Evolutionary conservation across 1,139 yeast genomes (phyloP), one percentile per base, ranked within the genome.

Genomic region (Kazachstania sp.): DNA sequence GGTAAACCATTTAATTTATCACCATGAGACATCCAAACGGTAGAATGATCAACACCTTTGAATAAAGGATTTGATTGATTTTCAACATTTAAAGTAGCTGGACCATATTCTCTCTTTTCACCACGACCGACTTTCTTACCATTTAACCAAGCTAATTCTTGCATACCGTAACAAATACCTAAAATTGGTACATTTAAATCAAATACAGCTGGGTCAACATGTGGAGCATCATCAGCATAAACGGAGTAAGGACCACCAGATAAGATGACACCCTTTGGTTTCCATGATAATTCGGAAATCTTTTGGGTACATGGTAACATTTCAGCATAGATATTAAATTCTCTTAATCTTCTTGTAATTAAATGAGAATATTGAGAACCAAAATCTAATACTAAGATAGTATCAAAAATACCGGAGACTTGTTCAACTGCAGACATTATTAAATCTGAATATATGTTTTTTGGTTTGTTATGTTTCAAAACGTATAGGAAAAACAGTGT

Each of bases 121-220:
- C 97, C 96, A 70, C 96, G 84, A 50, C 86, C 87, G 53, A 92
- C 98, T 61, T 94, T 92, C 66, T 86, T 85, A 66, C 96, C 95
- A 69, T 86, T 87, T 65, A 90, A 84, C 97, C 97, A 92, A 47
- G 98, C 98, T 60, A 92, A 74, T 71, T 94, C 98, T 75, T 92
- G 99, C 92, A 92, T 86, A 70, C 99, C 99, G 70, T 92, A 92
- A 73, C 99, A 92, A 68, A 92, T 94, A 63, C 99, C 99, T 59
- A 92, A 75, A 64, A 92, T 85, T 55, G 99, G 99, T 37, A 92
- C 97, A 50, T 79, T 78, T 63, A 92, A 79, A 62, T 90, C 79
- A 74, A 92, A 92, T 54, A 94, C 80, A 51, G 80, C 97, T 56
- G 82, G 94, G 71, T 92, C 98, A 52, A 92, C 98, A 69, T 92